Percentiles rank a stretch among this genome's conserved stretches.
Evolutionary conservation across 176 grass and related monocot genomes (phyloP).

Genomic region (Oryza meyeriana): DNA sequence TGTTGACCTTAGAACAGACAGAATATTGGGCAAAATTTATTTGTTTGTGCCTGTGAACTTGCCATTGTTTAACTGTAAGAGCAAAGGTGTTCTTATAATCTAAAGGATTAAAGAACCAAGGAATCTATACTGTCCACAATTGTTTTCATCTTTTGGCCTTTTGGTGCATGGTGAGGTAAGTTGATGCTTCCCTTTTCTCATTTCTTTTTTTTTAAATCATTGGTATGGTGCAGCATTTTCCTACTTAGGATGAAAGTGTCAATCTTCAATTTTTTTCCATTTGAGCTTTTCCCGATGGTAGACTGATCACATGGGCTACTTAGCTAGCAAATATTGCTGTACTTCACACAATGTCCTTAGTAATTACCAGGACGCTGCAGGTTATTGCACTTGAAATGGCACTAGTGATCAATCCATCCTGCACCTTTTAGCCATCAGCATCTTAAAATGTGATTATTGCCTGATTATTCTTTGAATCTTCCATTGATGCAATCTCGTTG

Average conservation of each 20-base stretch:
- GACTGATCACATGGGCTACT: background rate
- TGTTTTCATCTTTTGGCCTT: background rate
- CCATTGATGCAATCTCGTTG: conserved; percentile 13
- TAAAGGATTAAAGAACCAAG: background rate
- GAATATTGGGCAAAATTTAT: background rate
- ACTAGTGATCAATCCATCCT: conserved; percentile 2
- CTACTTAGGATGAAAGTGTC: background rate
- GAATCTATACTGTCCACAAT: background rate
- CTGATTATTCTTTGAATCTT: background rate
- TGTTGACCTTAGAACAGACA: background rate
- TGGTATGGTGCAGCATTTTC: background rate
- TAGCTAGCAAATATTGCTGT: background rate
- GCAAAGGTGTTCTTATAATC: background rate
- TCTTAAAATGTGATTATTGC: conserved; percentile 1
- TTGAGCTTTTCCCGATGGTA: background rate
- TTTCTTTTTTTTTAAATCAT: background rate
- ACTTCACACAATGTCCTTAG: background rate
- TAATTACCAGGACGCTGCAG: conserved; percentile 4
- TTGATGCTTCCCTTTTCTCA: background rate
- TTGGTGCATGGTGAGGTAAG: background rate
- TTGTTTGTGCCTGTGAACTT: background rate
- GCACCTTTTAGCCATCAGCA: background rate
- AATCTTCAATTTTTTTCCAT: background rate
- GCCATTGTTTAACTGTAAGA: background rate
- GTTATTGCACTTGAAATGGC: background rate